Percentiles rank a stretch among this genome's conserved stretches.
Conservation (phyloP, 2,329 filamentous ascomycete genomes). For the Pestalotiopsis sp. region DNA sequence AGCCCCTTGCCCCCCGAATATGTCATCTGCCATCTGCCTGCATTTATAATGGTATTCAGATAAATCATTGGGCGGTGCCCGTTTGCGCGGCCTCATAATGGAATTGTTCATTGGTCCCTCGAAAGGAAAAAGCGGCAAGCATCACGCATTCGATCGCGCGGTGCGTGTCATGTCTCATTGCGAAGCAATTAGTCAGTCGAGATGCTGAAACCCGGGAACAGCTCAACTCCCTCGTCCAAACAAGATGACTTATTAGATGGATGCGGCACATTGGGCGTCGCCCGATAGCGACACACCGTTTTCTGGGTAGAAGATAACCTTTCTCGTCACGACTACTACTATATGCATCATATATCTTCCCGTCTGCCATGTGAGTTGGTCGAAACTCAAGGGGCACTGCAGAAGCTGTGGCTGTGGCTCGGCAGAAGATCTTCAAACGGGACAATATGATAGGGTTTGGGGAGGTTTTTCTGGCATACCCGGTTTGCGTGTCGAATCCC, state of each 20-base stretch:
- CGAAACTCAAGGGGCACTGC: neutral
- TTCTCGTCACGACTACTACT: neutral
- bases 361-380: neutral
- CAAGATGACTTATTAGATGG: neutral
- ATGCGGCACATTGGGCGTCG: neutral
- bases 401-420: neutral
- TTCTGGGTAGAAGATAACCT: neutral
- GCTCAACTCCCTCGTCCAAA: neutral
- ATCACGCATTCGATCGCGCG: neutral
- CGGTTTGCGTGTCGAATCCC: conserved; percentile 8
- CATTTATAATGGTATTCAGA: neutral
- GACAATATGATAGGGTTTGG: conserved; percentile 1
- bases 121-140: neutral
- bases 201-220: neutral
- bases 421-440: conserved; percentile 5
- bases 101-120: neutral
- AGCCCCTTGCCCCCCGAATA: neutral
- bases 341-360: neutral
- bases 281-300: neutral
- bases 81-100: neutral
- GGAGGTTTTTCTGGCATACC: neutral
- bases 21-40: neutral
- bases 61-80: neutral
- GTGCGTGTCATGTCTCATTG: neutral
- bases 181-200: neutral